Conservation (phyloP, 2,329 filamentous ascomycete genomes). For the Nemania abortiva region DNA sequence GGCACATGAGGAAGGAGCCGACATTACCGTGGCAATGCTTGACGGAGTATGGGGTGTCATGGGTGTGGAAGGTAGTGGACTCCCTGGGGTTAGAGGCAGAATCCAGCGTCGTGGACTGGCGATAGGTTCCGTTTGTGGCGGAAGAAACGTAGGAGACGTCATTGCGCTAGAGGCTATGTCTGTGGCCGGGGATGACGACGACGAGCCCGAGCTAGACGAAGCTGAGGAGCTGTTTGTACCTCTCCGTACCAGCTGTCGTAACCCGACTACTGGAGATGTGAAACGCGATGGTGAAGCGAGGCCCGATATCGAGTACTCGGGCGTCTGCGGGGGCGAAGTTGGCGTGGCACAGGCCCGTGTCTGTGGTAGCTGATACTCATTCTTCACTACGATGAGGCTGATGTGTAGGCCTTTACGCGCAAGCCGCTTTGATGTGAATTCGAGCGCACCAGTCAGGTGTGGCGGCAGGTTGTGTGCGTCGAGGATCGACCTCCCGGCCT, state of each 20-base stretch:
- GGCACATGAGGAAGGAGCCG: constrained; percentile 41
- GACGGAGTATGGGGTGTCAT: constrained; percentile 62
- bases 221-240: constrained; percentile 53
- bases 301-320: constrained; percentile 51
- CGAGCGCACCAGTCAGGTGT: constrained; percentile 66
- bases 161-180: constrained; percentile 38
- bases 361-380: constrained; percentile 66
- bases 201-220: constrained; percentile 46
- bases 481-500: constrained; percentile 71
- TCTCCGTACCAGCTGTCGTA: constrained; percentile 57
- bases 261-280: constrained; percentile 51
- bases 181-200: constrained; percentile 31
- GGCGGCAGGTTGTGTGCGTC: constrained; percentile 69
- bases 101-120: constrained; percentile 48
- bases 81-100: constrained; percentile 54
- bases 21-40: constrained; percentile 54
- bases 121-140: constrained; percentile 38
- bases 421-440: constrained; percentile 68
- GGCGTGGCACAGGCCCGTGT: constrained; percentile 52
- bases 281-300: constrained; percentile 50
- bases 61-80: constrained; percentile 62
- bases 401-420: constrained; percentile 67
- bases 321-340: constrained; percentile 47
- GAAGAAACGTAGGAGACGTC: constrained; percentile 43
- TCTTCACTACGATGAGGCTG: constrained; percentile 68